These are phyloP conservation scores for Backusella liffmaniae DNA, from an alignment of 192 early-diverging fungal genomes.

Conservation along the genomic window DNA sequence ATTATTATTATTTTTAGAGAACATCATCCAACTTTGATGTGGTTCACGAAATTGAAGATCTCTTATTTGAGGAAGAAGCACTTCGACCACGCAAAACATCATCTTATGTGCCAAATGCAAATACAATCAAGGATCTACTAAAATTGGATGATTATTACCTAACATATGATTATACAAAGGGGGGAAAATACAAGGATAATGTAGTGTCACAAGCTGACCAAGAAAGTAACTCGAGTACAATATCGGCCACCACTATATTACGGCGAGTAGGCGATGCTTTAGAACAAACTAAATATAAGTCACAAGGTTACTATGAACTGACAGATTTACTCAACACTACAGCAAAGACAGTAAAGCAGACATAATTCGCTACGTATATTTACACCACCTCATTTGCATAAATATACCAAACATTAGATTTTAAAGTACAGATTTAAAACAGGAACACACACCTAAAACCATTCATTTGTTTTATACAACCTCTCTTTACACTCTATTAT, in stretches of 20 bases:
- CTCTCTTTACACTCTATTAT: background rate
- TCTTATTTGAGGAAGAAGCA: constrained; percentile 92
- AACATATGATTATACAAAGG: constrained; percentile 67
- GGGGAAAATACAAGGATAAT: background rate
- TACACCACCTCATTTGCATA: background rate
- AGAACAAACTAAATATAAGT: constrained; percentile 11
- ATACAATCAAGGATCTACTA: constrained; percentile 50
- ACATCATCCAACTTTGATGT: constrained; percentile 94
- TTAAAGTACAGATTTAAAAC: background rate
- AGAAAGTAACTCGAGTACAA: background rate
- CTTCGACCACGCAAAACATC: constrained; percentile 74
- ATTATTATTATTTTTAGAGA: constrained; percentile 41
- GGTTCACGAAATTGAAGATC: constrained; percentile 94
- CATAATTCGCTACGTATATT: background rate
- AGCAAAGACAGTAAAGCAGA: background rate
- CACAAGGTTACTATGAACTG: constrained; percentile 4
- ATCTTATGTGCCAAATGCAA: constrained; percentile 11
- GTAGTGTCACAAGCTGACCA: background rate
- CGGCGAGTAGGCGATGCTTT: background rate
- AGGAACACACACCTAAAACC: background rate
- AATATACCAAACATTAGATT: background rate
- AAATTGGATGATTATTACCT: constrained; percentile 74
- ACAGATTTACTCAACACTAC: background rate
- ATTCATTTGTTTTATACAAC: background rate
- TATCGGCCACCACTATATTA: background rate